Conservation (phyloP, 805 yeast species). For the Saccharomycopsis oosterbeekiorum region DNA sequence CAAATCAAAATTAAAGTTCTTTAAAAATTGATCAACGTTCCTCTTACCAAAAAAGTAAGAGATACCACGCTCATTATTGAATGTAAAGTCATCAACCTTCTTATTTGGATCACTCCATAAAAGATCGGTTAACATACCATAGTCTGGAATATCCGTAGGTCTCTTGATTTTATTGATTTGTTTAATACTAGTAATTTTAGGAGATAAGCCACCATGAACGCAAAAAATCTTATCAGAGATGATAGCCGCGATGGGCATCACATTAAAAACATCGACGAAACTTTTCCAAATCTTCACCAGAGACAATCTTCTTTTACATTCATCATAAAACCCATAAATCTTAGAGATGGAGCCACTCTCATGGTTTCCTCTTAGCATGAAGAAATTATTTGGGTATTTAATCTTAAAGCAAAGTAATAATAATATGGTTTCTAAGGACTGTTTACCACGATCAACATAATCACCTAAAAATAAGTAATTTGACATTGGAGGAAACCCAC, state of each 20-base stretch:
- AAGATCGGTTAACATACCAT: constrained; percentile 66
- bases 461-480: constrained; percentile 74
- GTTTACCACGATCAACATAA: constrained; percentile 81
- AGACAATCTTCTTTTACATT: constrained; percentile 70
- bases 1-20: constrained; percentile 67
- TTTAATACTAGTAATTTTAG: constrained; percentile 62
- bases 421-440: constrained; percentile 67
- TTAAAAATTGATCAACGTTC: constrained; percentile 67
- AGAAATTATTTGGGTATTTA: constrained; percentile 78
- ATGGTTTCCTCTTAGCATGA: constrained; percentile 70
- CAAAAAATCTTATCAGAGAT: constrained; percentile 79
- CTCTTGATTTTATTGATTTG: constrained; percentile 67
- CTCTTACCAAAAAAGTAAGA: constrained; percentile 71
- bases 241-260: constrained; percentile 73
- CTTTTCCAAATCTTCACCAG: constrained; percentile 66
- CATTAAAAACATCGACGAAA: constrained; percentile 72
- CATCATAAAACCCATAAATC: constrained; percentile 80
- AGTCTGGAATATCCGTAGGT: constrained; percentile 83
- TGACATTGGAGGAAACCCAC: constrained; percentile 66
- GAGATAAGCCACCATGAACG: constrained; percentile 78
- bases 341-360: constrained; percentile 80
- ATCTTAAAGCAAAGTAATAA: constrained; percentile 68
- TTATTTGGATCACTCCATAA: constrained; percentile 85
- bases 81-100: constrained; percentile 72
- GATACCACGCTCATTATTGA: constrained; percentile 75